Evolutionary conservation across 371 early-diverging fungal genomes (phyloP), one percentile per base, ranked within the genome.

Genomic region (Coemansia sp.): DNA sequence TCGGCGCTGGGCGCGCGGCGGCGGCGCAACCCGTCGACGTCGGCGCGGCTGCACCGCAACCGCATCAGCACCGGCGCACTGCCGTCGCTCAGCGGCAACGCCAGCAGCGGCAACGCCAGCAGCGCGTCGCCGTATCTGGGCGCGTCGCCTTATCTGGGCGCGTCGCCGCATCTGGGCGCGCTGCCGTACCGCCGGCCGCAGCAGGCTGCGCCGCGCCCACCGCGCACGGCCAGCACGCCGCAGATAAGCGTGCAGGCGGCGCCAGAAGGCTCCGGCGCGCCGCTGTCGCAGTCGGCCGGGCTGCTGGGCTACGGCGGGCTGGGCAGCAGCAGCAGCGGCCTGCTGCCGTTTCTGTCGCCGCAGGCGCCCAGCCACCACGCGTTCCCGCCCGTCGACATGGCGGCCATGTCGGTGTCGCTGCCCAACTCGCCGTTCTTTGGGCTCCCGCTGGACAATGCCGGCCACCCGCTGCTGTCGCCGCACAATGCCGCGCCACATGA

Each of bases 381-480:
- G 39, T 55, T 67, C 7, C 48, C 64, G 40, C 49, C 64, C n/a
- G 58, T 36, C 24, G 68, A 69, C 39, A 44, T 72, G 42, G 33
- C 70, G 7, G 37, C 64, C 12, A 63, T 72, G 64, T 69, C 69
- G 1, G 52, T 43, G 47, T 72, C 74, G 37, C 49, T 72, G 69
- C 74, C 74, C 42, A 72, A 64, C 61, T 69, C 74, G 53, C 74
- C 74, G 32, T 68, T 53, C 38, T 55, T 63, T 31, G 60, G 69
- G 2, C 43, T 72, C 7, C 48, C 64, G 39, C 18, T 68, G 40
- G 71, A 70, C 58, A 55, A 31, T 16, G 29, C 14, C 24, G 47
- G 44, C 12, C 63, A 49, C 14, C 53, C 32, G 42, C 24, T 44
- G 50, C 42, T 44, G 49, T 33, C 24, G 47, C 36, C 16, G 40